phyloP scores from a whole-genome alignment of 148 eudicot genomes.

The Rhododendron vialii region DNA sequence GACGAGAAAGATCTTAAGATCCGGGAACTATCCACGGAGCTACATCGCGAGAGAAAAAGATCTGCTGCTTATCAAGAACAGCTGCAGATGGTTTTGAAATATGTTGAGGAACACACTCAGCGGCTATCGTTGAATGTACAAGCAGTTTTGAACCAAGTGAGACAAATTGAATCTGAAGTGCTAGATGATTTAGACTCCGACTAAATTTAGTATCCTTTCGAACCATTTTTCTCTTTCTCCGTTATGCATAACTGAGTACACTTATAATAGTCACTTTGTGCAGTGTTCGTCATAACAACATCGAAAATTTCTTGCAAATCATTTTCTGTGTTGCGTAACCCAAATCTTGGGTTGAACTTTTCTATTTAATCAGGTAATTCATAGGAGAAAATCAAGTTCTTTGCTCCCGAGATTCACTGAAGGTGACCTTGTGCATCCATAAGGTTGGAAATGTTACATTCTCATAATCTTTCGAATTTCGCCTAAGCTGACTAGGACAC shows the following conservation, averaged over 20 bases:
- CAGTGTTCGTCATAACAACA: neutral
- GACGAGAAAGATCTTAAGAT: constrained; percentile 15
- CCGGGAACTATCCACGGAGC: neutral
- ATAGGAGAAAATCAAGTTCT: too few relatives aligned
- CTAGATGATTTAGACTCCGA: neutral
- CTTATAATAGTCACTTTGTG: neutral
- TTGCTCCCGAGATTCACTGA: too few relatives aligned
- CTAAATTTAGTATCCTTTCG: neutral
- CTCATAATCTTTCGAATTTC: too few relatives aligned
- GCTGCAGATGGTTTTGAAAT: constrained; percentile 10
- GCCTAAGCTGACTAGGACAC: too few relatives aligned
- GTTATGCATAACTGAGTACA: neutral
- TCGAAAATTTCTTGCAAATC: neutral
- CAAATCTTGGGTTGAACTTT: neutral
- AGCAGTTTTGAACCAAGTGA: too few relatives aligned
- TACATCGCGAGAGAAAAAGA: constrained; percentile 7
- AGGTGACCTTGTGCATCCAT: too few relatives aligned
- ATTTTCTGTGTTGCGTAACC: neutral
- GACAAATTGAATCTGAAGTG: constrained; percentile 4
- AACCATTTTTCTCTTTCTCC: neutral
- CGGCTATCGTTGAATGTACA: neutral
- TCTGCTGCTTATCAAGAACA: constrained; percentile 12
- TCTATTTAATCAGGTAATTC: neutral
- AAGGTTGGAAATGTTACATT: too few relatives aligned
- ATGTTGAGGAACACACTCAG: constrained; percentile 10